phyloP scores from a whole-genome alignment of 225 moss, liverwort and hornwort genomes.

The Pleurozium schreberi region DNA sequence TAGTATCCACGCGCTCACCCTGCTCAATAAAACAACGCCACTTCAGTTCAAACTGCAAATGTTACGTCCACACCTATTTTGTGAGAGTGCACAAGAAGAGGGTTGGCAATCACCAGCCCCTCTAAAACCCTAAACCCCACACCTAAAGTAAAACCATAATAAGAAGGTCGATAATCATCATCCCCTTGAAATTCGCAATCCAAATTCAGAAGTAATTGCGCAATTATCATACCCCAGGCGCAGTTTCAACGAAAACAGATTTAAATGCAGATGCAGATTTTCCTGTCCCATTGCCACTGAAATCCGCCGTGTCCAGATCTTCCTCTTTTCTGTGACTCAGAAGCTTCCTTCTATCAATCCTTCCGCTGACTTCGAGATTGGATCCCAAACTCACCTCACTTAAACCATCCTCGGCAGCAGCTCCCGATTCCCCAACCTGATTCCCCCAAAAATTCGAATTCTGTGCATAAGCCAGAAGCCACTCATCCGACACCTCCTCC shows the following conservation, averaged over 20 bases:
- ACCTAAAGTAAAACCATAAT: neutral
- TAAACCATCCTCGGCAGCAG: neutral
- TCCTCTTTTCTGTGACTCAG: neutral
- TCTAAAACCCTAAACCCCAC: neutral
- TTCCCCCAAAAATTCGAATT: neutral
- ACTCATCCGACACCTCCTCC: constrained; percentile 19
- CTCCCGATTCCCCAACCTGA: neutral
- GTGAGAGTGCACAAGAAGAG: neutral
- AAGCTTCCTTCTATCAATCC: neutral
- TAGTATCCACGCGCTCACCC: neutral
- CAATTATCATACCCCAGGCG: neutral
- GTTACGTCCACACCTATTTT: neutral
- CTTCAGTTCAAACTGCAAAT: neutral
- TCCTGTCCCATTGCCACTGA: neutral
- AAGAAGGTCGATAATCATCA: neutral
- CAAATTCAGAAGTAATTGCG: neutral
- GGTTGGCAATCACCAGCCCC: neutral
- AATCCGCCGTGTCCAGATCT: neutral
- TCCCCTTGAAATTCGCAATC: neutral
- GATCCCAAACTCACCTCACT: neutral
- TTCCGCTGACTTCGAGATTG: neutral
- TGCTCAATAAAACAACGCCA: neutral
- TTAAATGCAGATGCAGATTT: neutral
- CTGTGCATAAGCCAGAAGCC: constrained; percentile 19
- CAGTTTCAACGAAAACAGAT: neutral